These are phyloP conservation scores for Colletotrichum sp. DNA, from an alignment of 2,329 filamentous ascomycete genomes.

Conservation along the genomic window DNA sequence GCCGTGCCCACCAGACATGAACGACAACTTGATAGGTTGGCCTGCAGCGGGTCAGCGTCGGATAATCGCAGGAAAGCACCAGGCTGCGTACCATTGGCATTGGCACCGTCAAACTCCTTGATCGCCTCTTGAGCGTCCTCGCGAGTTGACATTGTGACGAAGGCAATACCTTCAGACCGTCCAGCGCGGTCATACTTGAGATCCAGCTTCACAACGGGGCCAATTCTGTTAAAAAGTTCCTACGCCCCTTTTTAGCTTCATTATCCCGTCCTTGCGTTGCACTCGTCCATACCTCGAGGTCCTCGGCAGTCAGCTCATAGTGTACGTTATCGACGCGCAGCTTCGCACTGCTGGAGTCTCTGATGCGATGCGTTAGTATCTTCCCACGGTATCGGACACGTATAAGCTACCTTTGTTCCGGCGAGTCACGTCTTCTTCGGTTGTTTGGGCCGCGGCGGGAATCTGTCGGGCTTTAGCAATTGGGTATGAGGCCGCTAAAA, in stretches of 20 bases:
- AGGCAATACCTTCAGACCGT: constrained; percentile 84
- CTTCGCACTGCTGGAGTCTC: constrained; percentile 67
- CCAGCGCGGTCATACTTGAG: constrained; percentile 87
- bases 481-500: not conserved
- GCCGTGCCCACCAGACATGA: constrained; percentile 60
- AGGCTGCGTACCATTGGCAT: constrained; percentile 72
- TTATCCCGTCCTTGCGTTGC: too few relatives aligned
- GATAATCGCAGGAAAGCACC: not conserved
- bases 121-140: constrained; percentile 78
- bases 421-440: constrained; percentile 48
- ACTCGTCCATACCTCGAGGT: constrained; percentile 69
- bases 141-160: constrained; percentile 76
- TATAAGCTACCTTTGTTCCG: constrained; percentile 38
- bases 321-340: constrained; percentile 89
- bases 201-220: constrained; percentile 70
- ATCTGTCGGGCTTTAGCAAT: constrained; percentile 30
- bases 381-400: constrained; percentile 18
- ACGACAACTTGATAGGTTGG: constrained; percentile 78
- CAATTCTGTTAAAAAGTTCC: constrained; percentile 83
- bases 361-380: constrained; percentile 29
- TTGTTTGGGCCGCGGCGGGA: constrained; percentile 45
- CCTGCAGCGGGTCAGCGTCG: constrained; percentile 44
- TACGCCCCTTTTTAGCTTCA: constrained; percentile 41
- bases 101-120: constrained; percentile 84
- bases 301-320: constrained; percentile 86